Evolutionary conservation across 2,329 filamentous ascomycete genomes (phyloP).

Genomic region (Pyricularia pennisetigena): DNA sequence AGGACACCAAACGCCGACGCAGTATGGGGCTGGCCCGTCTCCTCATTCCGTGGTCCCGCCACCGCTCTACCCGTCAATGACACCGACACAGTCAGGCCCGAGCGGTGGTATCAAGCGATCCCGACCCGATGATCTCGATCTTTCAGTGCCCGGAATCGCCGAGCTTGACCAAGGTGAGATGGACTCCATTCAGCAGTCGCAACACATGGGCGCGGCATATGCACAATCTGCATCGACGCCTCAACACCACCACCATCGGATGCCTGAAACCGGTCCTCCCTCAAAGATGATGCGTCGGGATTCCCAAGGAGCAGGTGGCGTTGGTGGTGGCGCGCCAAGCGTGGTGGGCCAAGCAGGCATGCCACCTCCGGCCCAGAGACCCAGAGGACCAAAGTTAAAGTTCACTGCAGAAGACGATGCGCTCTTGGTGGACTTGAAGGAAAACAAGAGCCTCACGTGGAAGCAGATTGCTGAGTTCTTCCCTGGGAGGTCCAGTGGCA

Average conservation of each 20-base stretch:
- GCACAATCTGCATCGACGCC: constrained; percentile 53
- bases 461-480: constrained; percentile 98
- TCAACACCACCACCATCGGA: constrained; percentile 67
- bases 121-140: constrained; percentile 49
- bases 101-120: constrained; percentile 37
- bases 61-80: constrained; percentile 40
- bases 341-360: constrained; percentile 82
- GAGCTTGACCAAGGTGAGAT: constrained; percentile 46
- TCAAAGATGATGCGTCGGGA: constrained; percentile 58
- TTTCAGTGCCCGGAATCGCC: constrained; percentile 38
- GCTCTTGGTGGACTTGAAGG: constrained; percentile 79
- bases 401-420: constrained; percentile 90
- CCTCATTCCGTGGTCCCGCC: constrained; percentile 32
- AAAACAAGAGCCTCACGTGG: constrained; percentile 92
- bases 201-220: constrained; percentile 39
- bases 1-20: constrained; percentile 40
- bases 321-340: constrained; percentile 57
- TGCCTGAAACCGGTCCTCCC: constrained; percentile 59
- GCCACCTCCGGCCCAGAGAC: constrained; percentile 71
- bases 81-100: constrained; percentile 18
- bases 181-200: constrained; percentile 42
- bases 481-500: constrained; percentile 80
- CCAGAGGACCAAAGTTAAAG: constrained; percentile 82
- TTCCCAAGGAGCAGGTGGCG: constrained; percentile 22
- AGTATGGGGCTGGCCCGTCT: constrained; percentile 39